Conservation (phyloP, 1,284 basidiomycete species). For the Fistulinella staudtii region DNA sequence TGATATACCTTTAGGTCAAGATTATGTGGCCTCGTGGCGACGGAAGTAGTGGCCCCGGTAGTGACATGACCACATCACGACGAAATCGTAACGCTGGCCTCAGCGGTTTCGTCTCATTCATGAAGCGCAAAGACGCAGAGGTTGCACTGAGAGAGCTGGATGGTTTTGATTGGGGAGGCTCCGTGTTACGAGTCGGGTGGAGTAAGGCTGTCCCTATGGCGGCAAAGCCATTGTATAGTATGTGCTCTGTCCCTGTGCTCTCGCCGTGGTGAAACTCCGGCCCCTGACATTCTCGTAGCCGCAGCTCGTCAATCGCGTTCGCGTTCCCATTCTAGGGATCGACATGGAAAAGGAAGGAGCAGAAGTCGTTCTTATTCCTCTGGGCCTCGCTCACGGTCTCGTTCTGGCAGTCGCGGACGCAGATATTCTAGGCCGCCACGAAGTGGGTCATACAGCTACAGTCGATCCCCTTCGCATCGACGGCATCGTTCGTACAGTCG, state of each 20-base stretch:
- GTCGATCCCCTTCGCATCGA: slow-evolving; percentile 40
- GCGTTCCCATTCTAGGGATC: slow-evolving; percentile 30
- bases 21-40: slow-evolving; percentile 93
- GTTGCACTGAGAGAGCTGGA: slow-evolving; percentile 82
- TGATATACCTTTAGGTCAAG: slow-evolving; percentile 59
- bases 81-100: slow-evolving; percentile 68
- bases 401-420: slow-evolving; percentile 40
- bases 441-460: slow-evolving; percentile 43
- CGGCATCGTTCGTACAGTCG: slow-evolving; percentile 29
- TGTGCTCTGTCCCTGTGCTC: slow-evolving; percentile 22
- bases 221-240: slow-evolving; percentile 76
- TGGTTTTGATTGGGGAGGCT: slow-evolving; percentile 90
- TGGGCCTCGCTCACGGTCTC: slow-evolving; percentile 45
- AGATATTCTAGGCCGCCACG: slow-evolving; percentile 36
- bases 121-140: slow-evolving; percentile 90
- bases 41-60: slow-evolving; percentile 58
- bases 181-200: slow-evolving; percentile 85
- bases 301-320: slow-evolving; percentile 31
- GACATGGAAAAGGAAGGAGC: slow-evolving; percentile 24
- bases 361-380: slow-evolving; percentile 41
- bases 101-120: slow-evolving; percentile 94
- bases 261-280: neutral
- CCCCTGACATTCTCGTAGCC: slow-evolving; percentile 22
- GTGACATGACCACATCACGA: slow-evolving; percentile 69
- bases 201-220: slow-evolving; percentile 92